These are phyloP conservation scores for Fraxinus nigra DNA, from an alignment of 305 asterid genomes.

Conservation along the genomic window DNA sequence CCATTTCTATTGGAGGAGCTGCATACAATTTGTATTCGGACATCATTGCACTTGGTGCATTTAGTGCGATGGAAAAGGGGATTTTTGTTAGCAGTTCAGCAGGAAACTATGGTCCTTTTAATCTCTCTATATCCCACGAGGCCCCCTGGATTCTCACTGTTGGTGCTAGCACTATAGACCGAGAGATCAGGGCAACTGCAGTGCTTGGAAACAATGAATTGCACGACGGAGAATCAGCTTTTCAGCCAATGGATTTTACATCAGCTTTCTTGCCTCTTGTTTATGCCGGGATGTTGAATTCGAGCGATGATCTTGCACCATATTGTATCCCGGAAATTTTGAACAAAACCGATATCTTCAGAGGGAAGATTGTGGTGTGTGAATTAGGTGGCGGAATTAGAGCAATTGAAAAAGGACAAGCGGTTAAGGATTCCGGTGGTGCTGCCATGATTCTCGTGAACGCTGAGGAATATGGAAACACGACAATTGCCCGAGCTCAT, in stretches of 20 bases:
- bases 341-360: slow-evolving; percentile 22
- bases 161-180: slow-evolving; percentile 37
- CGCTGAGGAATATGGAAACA: not conserved
- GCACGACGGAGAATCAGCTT: slow-evolving; percentile 25
- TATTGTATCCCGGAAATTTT: slow-evolving; percentile 28
- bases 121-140: slow-evolving; percentile 9
- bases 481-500: slow-evolving; percentile 15
- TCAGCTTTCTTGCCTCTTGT: slow-evolving; percentile 14
- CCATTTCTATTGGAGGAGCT: slow-evolving; percentile 21
- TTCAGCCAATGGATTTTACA: slow-evolving; percentile 2
- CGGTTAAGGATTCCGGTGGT: slow-evolving; percentile 49
- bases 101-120: slow-evolving; percentile 22
- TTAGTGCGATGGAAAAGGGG: slow-evolving; percentile 25
- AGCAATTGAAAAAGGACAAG: slow-evolving; percentile 24
- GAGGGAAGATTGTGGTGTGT: slow-evolving; percentile 45
- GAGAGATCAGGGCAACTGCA: slow-evolving; percentile 23
- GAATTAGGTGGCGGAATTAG: not conserved
- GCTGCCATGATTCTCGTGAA: slow-evolving; percentile 51
- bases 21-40: not conserved
- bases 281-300: not conserved
- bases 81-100: slow-evolving; percentile 30
- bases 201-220: slow-evolving; percentile 22
- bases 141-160: slow-evolving; percentile 21
- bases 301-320: not conserved
- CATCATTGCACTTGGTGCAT: slow-evolving; percentile 24